Base-by-base conservation (phyloP, 768 basidiomycete genomes). In the Boletus subcaerulescens region DNA sequence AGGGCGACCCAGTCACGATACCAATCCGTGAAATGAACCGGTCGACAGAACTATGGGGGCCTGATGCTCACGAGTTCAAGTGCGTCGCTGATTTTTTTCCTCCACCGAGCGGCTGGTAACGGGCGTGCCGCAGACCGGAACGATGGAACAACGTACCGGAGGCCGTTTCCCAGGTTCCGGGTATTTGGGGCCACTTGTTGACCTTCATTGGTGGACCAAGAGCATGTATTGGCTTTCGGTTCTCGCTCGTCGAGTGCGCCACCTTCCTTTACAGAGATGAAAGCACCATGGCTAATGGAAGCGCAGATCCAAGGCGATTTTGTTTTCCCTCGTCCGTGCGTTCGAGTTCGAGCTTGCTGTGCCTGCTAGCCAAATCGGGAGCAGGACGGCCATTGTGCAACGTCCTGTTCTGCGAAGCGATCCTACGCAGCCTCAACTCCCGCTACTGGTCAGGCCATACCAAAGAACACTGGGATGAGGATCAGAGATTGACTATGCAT, bases 171-270 rank as follows among this genome's bases (percentile, higher is more conserved):
- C 53, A 64, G 0, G 70, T 87, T 20, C 87, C 87, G 5, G 82
- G 85, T 7, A 74, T 87, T 0, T 86, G 80, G 79, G 76, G 80
- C 9, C 78, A 85, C 60, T 62, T 82, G 57, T 63, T 87, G 35
- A 77, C 81, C 0, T 89, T 89, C 75, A 60, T 85, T 3, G 83
- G 83, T 33, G 87, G 87, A 6, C 81, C 84, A 14, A 76, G 78
- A 18, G 77, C 83, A 0, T 89, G 86, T 56, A 86, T 88, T 35
- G 85, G 85, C 0, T 87, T 80, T 63, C 78, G 82, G 4, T 87
- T 87, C 63, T 75, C 86, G 14, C 66, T 87, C 20, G 71, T 80
- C 15, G 84, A 84, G 81, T 84, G 55, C 39, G 81, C 31, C n/a
- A 10, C n/a, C 1, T 14, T n/a, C 17, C 26, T 8, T 26, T 29